Base-by-base conservation (phyloP, 2,329 filamentous ascomycete species). In the Gnomoniopsis smithogilvyi region DNA sequence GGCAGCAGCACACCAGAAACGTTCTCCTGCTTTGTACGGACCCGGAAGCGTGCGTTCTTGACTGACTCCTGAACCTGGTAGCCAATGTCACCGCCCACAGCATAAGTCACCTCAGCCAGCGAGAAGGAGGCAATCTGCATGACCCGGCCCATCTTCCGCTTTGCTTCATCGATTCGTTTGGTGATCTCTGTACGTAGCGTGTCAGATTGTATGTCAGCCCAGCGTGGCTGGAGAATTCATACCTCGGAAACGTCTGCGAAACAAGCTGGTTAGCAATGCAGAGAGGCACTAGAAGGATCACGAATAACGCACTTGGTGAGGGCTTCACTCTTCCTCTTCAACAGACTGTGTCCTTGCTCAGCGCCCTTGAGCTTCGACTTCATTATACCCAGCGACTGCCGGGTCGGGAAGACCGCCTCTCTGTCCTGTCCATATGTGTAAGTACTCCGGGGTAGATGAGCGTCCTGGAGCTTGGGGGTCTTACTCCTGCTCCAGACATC, bases 101-200 rank as follows among this genome's bases (percentile, higher is more conserved):
- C 95, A 70, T 99, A 99, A 51, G 92, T 96, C 58, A 99, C 95
- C 78, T 98, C 95, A 61, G 95, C 95, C 19, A 99, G 84, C 47
- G 94, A 98, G 78, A 99, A 98, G 49, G 95, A 93, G 45, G 95
- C 95, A 70, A 99, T 96, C 75, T 98, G 94, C 95, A 99, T 99
- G 41, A 99, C 95, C 36, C 94, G 86, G 59, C 95, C 95, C 94
- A 99, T 99, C 80, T 99, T 99, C 68, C 93, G 90, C 78, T 99
- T 99, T 46, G 95, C 95, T 75, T 99, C 95, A 78, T 99, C 94
- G 76, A 99, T 99, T 70, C 95, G 90, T 73, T 88, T 87, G 52
- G 95, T 97, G 70, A 99, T 99, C 70, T 99, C 95, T 91, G 72
- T 65, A 21, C 22, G 72, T 65, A 26, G 17, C 22, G 54, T 19